phyloP scores from a whole-genome alignment of 495 filamentous ascomycete genomes.

The Hyaloscypha finlandica region DNA sequence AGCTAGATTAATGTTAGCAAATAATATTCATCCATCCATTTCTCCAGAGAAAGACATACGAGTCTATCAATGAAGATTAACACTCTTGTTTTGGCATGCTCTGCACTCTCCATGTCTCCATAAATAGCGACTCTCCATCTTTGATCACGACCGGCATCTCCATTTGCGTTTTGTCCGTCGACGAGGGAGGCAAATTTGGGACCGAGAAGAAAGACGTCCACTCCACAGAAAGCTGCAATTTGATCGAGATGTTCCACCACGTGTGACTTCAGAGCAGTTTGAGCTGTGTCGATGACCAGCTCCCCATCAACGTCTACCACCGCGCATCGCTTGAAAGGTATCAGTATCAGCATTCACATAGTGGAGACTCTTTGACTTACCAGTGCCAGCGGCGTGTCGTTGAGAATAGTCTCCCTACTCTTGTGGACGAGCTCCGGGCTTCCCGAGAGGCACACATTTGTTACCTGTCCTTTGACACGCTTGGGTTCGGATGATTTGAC shows the following conservation, averaged over 20 bases:
- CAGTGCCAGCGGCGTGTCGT: constrained; percentile 83
- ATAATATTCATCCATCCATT: constrained; percentile 16
- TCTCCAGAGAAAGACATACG: constrained; percentile 55
- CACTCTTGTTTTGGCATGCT: constrained; percentile 94
- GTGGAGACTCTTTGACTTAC: constrained; percentile 53
- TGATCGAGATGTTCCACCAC: constrained; percentile 85
- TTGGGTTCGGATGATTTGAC: constrained; percentile 84
- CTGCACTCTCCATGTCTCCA: constrained; percentile 90
- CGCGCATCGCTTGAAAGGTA: constrained; percentile 70
- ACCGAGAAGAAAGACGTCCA: constrained; percentile 92
- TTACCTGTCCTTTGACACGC: constrained; percentile 74
- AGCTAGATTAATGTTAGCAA: constrained; percentile 55
- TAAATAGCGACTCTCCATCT: constrained; percentile 90
- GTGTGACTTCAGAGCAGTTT: constrained; percentile 58
- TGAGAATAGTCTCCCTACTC: constrained; percentile 81
- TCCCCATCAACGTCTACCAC: constrained; percentile 90
- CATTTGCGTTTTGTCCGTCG: constrained; percentile 63
- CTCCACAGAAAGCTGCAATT: constrained; percentile 81
- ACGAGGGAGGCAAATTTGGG: constrained; percentile 66
- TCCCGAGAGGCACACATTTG: constrained; percentile 87
- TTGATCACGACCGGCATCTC: constrained; percentile 66
- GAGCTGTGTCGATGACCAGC: constrained; percentile 77
- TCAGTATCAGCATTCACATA: constrained; percentile 15
- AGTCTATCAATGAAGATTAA: constrained; percentile 97
- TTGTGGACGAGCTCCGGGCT: constrained; percentile 79